phyloP scores from a whole-genome alignment of 2,329 filamentous ascomycete species.

The Leptodontidium sp. region DNA sequence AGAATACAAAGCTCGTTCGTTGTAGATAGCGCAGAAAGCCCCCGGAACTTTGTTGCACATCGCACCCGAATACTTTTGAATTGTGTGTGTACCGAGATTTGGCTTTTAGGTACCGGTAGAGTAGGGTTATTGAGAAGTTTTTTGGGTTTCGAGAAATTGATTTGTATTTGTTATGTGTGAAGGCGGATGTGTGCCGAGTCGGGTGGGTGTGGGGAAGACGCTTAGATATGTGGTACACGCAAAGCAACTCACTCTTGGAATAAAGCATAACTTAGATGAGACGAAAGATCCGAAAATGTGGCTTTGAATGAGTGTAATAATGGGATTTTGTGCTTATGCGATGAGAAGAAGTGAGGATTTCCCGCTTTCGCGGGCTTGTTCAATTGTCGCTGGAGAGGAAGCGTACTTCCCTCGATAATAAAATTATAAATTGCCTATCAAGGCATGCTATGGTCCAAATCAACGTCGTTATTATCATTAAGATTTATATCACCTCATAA shows the following conservation, averaged over 20 bases:
- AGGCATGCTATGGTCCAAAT: neutral
- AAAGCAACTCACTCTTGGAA: neutral
- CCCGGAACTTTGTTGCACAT: constrained; percentile 22
- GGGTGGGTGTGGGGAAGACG: neutral
- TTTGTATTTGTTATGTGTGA: constrained; percentile 8
- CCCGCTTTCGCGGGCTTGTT: neutral
- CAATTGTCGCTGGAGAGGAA: neutral
- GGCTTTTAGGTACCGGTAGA: neutral
- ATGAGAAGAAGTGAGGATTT: neutral
- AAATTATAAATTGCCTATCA: neutral
- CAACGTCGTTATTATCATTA: constrained; percentile 16
- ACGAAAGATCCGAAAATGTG: neutral
- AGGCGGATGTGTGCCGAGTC: constrained; percentile 9
- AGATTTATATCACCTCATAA: constrained; percentile 27
- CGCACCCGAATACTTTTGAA: constrained; percentile 19
- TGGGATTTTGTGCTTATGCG: neutral
- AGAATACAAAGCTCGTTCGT: neutral
- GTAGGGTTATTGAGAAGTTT: constrained; percentile 15
- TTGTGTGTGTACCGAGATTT: constrained; percentile 26
- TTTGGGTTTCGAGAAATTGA: constrained; percentile 9
- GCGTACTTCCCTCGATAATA: neutral
- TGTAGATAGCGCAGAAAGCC: neutral
- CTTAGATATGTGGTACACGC: constrained; percentile 1
- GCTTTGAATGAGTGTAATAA: neutral
- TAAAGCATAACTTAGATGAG: neutral